A percentile compares a stretch with the other conserved stretches of the same genome.
These are phyloP conservation scores for Ammopiptanthus mongolicus DNA, from an alignment of 306 rosid species.

Conservation along the genomic window DNA sequence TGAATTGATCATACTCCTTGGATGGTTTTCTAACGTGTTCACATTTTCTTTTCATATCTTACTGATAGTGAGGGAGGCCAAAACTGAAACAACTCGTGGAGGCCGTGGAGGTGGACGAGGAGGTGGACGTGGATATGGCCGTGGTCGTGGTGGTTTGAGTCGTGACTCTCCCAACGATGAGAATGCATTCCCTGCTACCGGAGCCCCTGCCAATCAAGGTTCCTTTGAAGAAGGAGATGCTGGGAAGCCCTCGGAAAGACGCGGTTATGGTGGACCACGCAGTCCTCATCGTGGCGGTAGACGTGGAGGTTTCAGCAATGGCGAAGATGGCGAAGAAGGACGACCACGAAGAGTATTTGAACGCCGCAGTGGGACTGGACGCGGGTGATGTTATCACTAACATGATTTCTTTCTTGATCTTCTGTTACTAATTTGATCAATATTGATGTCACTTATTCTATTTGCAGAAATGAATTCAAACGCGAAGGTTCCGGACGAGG, in stretches of 20 bases:
- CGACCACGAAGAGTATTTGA: conserved; percentile 67
- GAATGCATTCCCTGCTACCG: conserved; percentile 31
- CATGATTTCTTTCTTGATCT: background rate
- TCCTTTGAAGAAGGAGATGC: conserved; percentile 61
- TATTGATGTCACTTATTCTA: conserved; percentile 12
- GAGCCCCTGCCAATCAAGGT: conserved; percentile 41
- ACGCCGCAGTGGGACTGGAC: conserved; percentile 92
- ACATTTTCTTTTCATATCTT: background rate
- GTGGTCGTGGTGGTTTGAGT: conserved; percentile 32
- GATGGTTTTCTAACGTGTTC: background rate
- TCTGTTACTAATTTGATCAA: background rate
- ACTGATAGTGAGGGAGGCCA: conserved; percentile 67
- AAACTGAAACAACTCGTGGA: conserved; percentile 60
- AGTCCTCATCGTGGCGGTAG: conserved; percentile 72
- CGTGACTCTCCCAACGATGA: conserved; percentile 49
- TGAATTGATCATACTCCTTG: background rate
- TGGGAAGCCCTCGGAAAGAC: conserved; percentile 54
- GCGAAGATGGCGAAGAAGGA: conserved; percentile 71
- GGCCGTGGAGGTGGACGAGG: conserved; percentile 77
- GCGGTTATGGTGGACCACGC: conserved; percentile 63
- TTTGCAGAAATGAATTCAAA: conserved; percentile 65
- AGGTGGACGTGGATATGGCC: conserved; percentile 44
- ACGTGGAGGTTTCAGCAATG: conserved; percentile 73
- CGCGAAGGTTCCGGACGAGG: conserved; percentile 92
- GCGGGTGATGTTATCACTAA: conserved; percentile 45